phyloP scores from a whole-genome alignment of 1,284 basidiomycete species.

The Pascua guehoae region DNA sequence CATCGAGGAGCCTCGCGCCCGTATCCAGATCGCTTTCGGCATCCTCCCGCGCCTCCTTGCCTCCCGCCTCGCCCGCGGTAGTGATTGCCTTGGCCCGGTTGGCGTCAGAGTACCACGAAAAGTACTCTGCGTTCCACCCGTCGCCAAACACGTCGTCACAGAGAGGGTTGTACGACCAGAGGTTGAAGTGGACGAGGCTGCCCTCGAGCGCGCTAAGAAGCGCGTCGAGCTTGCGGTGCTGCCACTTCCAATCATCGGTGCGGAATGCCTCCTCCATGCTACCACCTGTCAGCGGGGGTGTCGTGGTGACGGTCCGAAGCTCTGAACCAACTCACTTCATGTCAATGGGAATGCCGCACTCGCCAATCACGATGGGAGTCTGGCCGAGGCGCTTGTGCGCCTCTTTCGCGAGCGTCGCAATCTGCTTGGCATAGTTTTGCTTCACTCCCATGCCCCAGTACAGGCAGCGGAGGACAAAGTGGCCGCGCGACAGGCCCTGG shows the following conservation, averaged over 20 bases:
- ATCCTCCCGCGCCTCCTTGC: slow-evolving; percentile 14
- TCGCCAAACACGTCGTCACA: slow-evolving; percentile 79
- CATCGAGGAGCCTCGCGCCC: slow-evolving; percentile 71
- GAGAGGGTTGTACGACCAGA: slow-evolving; percentile 93
- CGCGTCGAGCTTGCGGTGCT: slow-evolving; percentile 82
- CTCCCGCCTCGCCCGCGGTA: slow-evolving; percentile 33
- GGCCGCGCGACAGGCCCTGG: slow-evolving; percentile 78
- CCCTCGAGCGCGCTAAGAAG: slow-evolving; percentile 72
- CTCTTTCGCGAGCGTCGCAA: slow-evolving; percentile 69
- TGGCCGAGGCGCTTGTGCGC: slow-evolving; percentile 68
- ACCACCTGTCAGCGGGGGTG: slow-evolving; percentile 5
- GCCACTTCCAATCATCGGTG: slow-evolving; percentile 73
- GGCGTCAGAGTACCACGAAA: slow-evolving; percentile 78
- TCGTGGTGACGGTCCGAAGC: no score
- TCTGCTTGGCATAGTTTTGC: slow-evolving; percentile 76
- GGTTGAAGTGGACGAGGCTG: slow-evolving; percentile 69
- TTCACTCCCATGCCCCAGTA: slow-evolving; percentile 80
- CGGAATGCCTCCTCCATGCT: slow-evolving; percentile 68
- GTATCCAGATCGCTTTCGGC: slow-evolving; percentile 67
- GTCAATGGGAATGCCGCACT: slow-evolving; percentile 90
- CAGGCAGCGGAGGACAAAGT: slow-evolving; percentile 72
- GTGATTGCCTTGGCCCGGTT: slow-evolving; percentile 43
- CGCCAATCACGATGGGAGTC: slow-evolving; percentile 76
- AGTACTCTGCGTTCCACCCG: slow-evolving; percentile 93
- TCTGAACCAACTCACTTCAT: slow-evolving; percentile 64